Evolutionary conservation across 768 basidiomycete species (phyloP).

Genomic region (Termitomyces sp.): DNA sequence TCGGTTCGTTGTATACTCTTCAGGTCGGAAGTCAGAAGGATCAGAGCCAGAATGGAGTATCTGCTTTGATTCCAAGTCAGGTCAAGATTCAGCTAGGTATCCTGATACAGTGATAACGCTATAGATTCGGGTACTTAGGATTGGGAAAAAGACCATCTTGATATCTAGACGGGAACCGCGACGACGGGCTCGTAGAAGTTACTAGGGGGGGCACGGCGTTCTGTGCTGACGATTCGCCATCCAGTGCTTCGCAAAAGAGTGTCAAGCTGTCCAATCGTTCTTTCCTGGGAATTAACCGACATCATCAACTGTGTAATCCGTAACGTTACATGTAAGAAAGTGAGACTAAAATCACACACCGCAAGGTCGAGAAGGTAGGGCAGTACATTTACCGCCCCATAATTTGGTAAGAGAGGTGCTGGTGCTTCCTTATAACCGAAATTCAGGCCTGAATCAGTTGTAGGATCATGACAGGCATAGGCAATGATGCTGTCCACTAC

Average conservation of each 20-base stretch:
- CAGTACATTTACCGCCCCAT: conserved; percentile 1
- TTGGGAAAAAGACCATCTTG: not conserved
- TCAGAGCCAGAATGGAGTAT: not conserved
- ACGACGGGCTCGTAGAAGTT: conserved; percentile 8
- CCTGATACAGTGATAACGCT: too few species aligned
- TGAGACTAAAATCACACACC: not conserved
- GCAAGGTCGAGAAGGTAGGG: not conserved
- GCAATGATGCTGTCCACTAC: conserved; percentile 30
- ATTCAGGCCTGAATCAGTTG: not conserved
- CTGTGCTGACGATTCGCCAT: conserved; percentile 1
- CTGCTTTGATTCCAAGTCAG: not conserved
- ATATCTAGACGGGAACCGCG: conserved; percentile 1
- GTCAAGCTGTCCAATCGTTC: conserved; percentile 5
- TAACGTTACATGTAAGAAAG: not conserved
- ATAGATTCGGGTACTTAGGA: not conserved
- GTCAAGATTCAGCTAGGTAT: too few species aligned
- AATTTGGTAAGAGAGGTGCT: conserved; percentile 1
- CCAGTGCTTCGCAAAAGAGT: conserved; percentile 4
- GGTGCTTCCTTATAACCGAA: not conserved
- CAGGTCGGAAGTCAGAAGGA: not conserved
- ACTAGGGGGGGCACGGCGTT: conserved; percentile 1
- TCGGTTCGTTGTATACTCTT: too few species aligned
- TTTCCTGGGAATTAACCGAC: conserved; percentile 7
- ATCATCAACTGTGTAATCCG: conserved; percentile 8
- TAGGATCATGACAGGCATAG: too few species aligned